These are phyloP conservation scores for Xanthoparmelia taractica DNA, from an alignment of 495 filamentous ascomycete genomes.

Conservation along the genomic window DNA sequence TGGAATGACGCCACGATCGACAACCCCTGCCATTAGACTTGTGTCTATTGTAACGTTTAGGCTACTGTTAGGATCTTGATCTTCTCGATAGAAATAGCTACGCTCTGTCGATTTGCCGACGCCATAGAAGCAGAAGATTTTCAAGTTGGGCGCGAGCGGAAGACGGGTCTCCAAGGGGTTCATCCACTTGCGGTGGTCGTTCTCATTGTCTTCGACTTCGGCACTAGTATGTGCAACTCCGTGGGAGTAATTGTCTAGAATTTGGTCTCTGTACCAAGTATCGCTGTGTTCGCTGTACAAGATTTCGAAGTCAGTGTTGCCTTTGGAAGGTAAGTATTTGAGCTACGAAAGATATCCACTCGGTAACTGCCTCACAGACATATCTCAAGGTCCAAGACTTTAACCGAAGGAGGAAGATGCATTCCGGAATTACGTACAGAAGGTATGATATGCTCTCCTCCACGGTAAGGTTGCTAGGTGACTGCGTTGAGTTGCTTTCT, in stretches of 20 bases:
- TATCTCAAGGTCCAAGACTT: neutral
- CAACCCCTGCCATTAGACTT: constrained; percentile 50
- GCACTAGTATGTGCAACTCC: constrained; percentile 74
- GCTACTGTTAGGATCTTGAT: constrained; percentile 53
- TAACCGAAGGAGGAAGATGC: neutral
- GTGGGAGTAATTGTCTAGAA: constrained; percentile 70
- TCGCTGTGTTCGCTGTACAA: constrained; percentile 51
- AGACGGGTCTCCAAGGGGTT: constrained; percentile 90
- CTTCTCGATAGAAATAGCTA: constrained; percentile 80
- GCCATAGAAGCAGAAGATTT: constrained; percentile 97
- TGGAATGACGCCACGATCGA: constrained; percentile 83
- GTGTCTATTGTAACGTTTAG: constrained; percentile 92
- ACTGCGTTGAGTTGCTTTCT: constrained; percentile 54
- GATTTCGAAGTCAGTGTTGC: neutral
- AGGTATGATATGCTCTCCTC: constrained; percentile 70
- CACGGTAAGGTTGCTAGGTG: constrained; percentile 70
- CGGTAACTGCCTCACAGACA: neutral
- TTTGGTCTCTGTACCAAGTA: constrained; percentile 71
- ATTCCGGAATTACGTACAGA: constrained; percentile 27
- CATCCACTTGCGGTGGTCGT: constrained; percentile 76
- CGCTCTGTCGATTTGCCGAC: constrained; percentile 87
- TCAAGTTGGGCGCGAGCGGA: constrained; percentile 80
- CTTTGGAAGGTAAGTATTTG: neutral
- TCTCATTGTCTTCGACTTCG: constrained; percentile 83
- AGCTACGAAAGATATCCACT: neutral